phyloP scores from a whole-genome alignment of 2,329 filamentous ascomycete genomes.

The Fusarium redolens region DNA sequence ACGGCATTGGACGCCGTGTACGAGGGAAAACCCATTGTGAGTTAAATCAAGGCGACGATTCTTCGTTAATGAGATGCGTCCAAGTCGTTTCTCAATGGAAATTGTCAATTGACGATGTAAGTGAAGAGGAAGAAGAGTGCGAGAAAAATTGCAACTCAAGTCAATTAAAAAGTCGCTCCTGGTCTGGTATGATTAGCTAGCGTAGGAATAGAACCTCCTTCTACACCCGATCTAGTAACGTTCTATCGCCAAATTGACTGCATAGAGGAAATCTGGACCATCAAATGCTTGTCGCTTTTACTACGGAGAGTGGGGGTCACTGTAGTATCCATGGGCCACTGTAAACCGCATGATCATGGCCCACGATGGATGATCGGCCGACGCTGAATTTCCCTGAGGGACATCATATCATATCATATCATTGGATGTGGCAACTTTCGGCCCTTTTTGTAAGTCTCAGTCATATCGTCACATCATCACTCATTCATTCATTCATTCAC shows the following conservation, averaged over 20 bases:
- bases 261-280: slow-evolving; percentile 14
- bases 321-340: background rate
- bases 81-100: background rate
- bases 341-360: slow-evolving; percentile 21
- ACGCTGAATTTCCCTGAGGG: slow-evolving; percentile 1
- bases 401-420: slow-evolving; percentile 5
- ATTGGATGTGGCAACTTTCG: slow-evolving; percentile 18
- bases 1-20: slow-evolving; percentile 83
- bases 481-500: slow-evolving; percentile 5
- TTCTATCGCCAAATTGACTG: slow-evolving; percentile 25
- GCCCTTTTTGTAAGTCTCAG: slow-evolving; percentile 17
- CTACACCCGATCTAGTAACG: slow-evolving; percentile 30
- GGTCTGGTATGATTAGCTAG: slow-evolving; percentile 4
- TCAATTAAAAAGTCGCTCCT: slow-evolving; percentile 25
- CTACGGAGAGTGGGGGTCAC: slow-evolving; percentile 26
- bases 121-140: background rate
- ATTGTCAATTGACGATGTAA: background rate
- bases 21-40: slow-evolving; percentile 78
- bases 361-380: slow-evolving; percentile 17
- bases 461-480: slow-evolving; percentile 12
- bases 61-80: background rate
- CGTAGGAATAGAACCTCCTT: slow-evolving; percentile 2
- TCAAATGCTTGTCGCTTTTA: slow-evolving; percentile 17
- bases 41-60: background rate
- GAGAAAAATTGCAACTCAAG: slow-evolving; percentile 4